Base-by-base conservation (phyloP, 768 basidiomycete genomes). In the Termitomyces eurrhizus region DNA sequence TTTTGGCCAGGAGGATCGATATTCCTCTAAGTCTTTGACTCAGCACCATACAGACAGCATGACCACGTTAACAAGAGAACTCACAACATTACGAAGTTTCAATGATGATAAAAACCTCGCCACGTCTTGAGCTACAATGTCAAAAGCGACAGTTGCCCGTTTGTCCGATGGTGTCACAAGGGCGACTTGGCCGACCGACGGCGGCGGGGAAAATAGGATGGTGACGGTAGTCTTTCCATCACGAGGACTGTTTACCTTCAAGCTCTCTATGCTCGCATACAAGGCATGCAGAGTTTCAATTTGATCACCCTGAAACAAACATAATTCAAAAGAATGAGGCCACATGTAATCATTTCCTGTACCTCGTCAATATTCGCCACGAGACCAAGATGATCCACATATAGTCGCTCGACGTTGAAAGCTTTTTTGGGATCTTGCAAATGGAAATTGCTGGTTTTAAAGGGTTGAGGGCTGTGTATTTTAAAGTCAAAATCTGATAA, bases 401-500 rank as follows among this genome's bases (percentile, higher is more conserved):
- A 83, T 51, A 88, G 62, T 33, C 80, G 75, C 58, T 83, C 80
- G 0, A 77, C 68, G 2, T 69, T 66, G 52, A 76, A 75, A 21
- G n/a, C 18, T 44, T 74, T 64, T 41, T 67, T 50, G 3, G 58
- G 60, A 46, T 56, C 76, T 58, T 75, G 74, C 11, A 80, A 68
- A 9, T 65, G 61, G 60, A 86, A 74, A 48, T 76, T 69, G 12
- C 70, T 68, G 16, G 79, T 71, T 41, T 74, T 69, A 63, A 88
- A 87, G 12, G 85, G 82, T 59, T 89, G 87, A 12, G 87, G 86
- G 63, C 87, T 89, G 52, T 7, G 44, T 12, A 1, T 56, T 8
- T 44, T n/a, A 24, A 58, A 9, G 33, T 56, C 29, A 62, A 39
- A 36, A 35, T 48, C 32, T 37, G 24, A 59, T 18, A 57, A 42